Conservation (phyloP, 176 grass and related monocot species). For the Avena insularis region DNA sequence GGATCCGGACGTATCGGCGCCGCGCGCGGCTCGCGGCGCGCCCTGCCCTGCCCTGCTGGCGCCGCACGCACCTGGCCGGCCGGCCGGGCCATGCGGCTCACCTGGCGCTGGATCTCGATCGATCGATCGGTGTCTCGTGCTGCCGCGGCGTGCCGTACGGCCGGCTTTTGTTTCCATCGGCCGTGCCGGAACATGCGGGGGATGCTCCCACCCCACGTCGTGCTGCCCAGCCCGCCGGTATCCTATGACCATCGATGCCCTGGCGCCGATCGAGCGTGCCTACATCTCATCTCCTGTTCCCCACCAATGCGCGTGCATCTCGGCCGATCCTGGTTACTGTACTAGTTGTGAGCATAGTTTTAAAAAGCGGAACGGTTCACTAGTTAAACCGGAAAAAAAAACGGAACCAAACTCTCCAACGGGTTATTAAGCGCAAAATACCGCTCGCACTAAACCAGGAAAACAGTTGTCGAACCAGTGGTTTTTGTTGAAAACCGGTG, state of each 20-base stretch:
- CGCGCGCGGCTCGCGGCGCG: not conserved
- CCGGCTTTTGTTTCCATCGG: not conserved
- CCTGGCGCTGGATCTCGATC: not conserved
- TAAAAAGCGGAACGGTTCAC: no score
- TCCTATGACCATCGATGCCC: conserved; percentile 1
- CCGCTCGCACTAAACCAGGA: no score
- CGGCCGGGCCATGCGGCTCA: not conserved
- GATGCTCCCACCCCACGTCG: conserved; percentile 21
- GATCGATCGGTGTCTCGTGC: not conserved
- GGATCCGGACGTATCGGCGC: not conserved
- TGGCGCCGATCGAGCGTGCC: no score
- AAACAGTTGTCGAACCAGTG: no score
- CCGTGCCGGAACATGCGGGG: not conserved
- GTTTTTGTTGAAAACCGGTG: no score
- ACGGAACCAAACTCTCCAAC: no score
- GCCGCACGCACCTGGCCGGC: not conserved
- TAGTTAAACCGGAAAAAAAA: no score
- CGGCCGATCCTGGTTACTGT: no score
- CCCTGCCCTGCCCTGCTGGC: not conserved
- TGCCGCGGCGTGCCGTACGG: not conserved
- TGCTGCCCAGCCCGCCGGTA: not conserved
- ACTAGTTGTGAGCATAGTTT: no score
- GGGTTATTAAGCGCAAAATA: no score
- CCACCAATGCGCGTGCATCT: no score
- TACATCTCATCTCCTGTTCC: not conserved